These are phyloP conservation scores for Ophiostoma triangulosporum DNA, from an alignment of 2,329 filamentous ascomycete genomes.

Conservation along the genomic window DNA sequence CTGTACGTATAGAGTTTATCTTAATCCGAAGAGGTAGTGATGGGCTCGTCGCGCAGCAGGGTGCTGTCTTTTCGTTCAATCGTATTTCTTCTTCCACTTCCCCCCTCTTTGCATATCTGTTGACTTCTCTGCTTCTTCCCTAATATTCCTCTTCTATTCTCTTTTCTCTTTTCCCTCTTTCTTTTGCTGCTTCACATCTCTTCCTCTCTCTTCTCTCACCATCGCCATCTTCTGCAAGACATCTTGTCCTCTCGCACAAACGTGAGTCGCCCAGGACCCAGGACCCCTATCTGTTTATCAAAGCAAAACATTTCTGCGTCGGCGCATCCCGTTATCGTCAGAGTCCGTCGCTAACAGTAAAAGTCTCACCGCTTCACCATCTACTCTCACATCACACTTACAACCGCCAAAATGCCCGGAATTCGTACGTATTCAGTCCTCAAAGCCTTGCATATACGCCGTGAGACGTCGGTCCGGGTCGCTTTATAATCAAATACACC, in stretches of 20 bases:
- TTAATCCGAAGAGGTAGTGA: neutral
- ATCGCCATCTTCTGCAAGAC: neutral
- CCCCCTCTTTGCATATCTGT: conserved; percentile 3
- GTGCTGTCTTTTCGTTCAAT: neutral
- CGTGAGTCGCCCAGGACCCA: neutral
- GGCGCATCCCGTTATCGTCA: neutral
- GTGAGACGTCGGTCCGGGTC: too few species aligned
- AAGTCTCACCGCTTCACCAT: neutral
- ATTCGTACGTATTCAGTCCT: conserved; percentile 39
- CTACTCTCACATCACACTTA: neutral
- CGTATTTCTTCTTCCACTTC: conserved; percentile 5
- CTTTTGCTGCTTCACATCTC: neutral
- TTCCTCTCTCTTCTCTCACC: neutral
- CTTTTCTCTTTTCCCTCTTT: neutral
- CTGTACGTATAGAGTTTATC: neutral
- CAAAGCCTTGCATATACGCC: neutral
- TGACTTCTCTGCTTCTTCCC: neutral
- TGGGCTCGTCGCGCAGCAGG: neutral
- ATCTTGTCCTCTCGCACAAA: neutral
- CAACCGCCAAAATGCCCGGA: conserved; percentile 33
- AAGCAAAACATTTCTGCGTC: neutral
- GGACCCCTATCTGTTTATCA: neutral
- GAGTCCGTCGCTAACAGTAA: neutral
- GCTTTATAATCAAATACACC: too few species aligned
- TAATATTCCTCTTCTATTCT: neutral